A percentile compares a stretch with the other conserved stretches of the same genome.
phyloP scores from a whole-genome alignment of 2,329 filamentous ascomycete species.

The Ceratocystis variospora region DNA sequence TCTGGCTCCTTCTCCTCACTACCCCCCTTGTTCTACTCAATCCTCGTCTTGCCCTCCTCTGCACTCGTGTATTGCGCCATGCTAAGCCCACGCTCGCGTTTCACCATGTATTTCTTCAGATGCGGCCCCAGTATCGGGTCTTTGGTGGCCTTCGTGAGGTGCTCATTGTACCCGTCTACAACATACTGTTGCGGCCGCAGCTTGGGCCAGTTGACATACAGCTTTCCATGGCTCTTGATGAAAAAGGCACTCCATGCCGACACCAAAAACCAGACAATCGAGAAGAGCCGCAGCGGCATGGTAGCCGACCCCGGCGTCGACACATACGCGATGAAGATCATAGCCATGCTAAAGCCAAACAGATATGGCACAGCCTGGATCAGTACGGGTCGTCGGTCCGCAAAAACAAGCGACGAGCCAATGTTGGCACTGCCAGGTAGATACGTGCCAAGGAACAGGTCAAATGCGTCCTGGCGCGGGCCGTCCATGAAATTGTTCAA shows the following conservation, averaged over 20 bases:
- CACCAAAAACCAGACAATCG: slow-evolving; percentile 61
- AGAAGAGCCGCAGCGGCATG: slow-evolving; percentile 71
- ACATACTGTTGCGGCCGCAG: slow-evolving; percentile 80
- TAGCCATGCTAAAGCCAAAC: slow-evolving; percentile 71
- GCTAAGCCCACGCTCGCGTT: slow-evolving; percentile 72
- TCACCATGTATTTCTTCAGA: slow-evolving; percentile 35
- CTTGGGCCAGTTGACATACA: slow-evolving; percentile 97
- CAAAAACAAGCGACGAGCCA: slow-evolving; percentile 61
- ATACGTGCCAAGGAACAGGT: slow-evolving; percentile 82
- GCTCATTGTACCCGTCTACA: slow-evolving; percentile 76
- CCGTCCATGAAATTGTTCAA: slow-evolving; percentile 93
- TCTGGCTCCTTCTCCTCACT: not conserved
- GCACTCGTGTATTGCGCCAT: slow-evolving; percentile 69
- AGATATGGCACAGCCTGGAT: slow-evolving; percentile 93
- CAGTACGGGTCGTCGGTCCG: slow-evolving; percentile 69
- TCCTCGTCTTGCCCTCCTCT: slow-evolving; percentile 97
- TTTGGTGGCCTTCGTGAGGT: slow-evolving; percentile 67
- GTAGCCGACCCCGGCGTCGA: slow-evolving; percentile 61
- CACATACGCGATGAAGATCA: slow-evolving; percentile 61
- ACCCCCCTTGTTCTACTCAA: slow-evolving; percentile 46
- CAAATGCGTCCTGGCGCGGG: slow-evolving; percentile 86
- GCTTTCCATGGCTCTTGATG: slow-evolving; percentile 70
- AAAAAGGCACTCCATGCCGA: slow-evolving; percentile 63
- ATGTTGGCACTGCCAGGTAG: slow-evolving; percentile 58
- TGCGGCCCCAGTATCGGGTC: slow-evolving; percentile 68